Conservation (phyloP, 1,139 yeast species). For the Blastobotrys indianensis region DNA sequence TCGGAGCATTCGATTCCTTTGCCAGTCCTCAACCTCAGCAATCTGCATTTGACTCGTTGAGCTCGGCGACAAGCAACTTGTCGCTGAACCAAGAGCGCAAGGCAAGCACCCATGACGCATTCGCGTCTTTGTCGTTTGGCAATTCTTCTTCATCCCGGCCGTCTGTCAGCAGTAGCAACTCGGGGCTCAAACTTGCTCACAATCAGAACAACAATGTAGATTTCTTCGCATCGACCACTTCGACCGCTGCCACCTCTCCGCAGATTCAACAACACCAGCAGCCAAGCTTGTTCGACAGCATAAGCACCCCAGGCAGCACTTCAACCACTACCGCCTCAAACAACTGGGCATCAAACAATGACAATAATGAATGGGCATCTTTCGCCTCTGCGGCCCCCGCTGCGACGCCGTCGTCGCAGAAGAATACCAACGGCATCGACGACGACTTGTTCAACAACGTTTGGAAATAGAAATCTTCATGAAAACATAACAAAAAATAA, state of each 20-base stretch:
- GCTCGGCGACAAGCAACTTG: conserved; percentile 14
- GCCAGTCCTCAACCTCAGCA: too few relatives aligned
- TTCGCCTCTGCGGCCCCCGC: conserved; percentile 26
- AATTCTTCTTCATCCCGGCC: too few relatives aligned
- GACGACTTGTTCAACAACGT: conserved; percentile 67
- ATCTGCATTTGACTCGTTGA: conserved; percentile 11
- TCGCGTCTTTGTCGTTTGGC: conserved; percentile 13
- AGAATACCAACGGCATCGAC: conserved; percentile 38
- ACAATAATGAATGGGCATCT: conserved; percentile 24
- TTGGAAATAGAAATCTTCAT: conserved; percentile 40
- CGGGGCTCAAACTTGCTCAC: too few relatives aligned
- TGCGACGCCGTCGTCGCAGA: conserved; percentile 18
- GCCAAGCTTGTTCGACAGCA: too few relatives aligned
- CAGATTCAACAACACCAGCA: too few relatives aligned
- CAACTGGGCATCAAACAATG: background rate
- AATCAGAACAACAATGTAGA: too few relatives aligned
- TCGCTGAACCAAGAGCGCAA: conserved; percentile 4
- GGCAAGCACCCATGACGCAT: conserved; percentile 13
- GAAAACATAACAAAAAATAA: background rate
- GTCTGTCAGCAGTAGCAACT: too few relatives aligned
- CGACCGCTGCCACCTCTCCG: too few relatives aligned
- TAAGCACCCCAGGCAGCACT: too few relatives aligned
- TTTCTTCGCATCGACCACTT: too few relatives aligned
- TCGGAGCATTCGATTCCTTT: background rate
- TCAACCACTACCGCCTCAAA: background rate